Percentiles rank a stretch among this genome's conserved stretches.
phyloP scores from a whole-genome alignment of 2,329 filamentous ascomycete genomes.

The Stemphylium vesicarium region DNA sequence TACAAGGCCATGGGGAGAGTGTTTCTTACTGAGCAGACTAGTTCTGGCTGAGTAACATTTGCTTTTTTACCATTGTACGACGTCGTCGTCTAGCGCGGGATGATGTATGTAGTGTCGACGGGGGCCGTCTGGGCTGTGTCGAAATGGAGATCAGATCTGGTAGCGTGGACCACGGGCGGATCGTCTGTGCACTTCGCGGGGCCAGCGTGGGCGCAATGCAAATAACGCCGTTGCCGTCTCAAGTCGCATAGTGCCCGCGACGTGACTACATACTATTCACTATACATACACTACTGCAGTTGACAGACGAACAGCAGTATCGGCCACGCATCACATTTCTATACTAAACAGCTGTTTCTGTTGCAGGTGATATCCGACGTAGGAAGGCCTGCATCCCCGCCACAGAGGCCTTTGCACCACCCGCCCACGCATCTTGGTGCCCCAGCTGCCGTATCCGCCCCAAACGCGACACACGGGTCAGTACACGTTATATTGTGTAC shows the following conservation, averaged over 20 bases:
- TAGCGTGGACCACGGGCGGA: slow-evolving; percentile 17
- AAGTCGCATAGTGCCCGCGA: slow-evolving; percentile 16
- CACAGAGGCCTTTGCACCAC: slow-evolving; percentile 21
- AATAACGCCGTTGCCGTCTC: slow-evolving; percentile 24
- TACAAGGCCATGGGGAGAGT: background rate
- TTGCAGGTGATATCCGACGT: slow-evolving; percentile 19
- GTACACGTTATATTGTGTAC: slow-evolving; percentile 12
- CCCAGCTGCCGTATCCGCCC: slow-evolving; percentile 11
- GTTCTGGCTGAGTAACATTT: background rate
- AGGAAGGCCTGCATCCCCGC: slow-evolving; percentile 16
- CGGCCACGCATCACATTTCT: slow-evolving; percentile 9
- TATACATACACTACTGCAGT: slow-evolving; percentile 7
- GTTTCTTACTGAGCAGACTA: background rate
- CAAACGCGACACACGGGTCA: slow-evolving; percentile 9
- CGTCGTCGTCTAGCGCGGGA: background rate
- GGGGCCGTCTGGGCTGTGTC: slow-evolving; percentile 5
- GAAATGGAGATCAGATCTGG: slow-evolving; percentile 15
- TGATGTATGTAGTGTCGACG: slow-evolving; percentile 4
- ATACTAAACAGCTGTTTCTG: slow-evolving; percentile 4
- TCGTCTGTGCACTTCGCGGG: slow-evolving; percentile 28
- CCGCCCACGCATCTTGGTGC: slow-evolving; percentile 14
- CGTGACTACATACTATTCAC: slow-evolving; percentile 10
- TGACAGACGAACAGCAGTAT: background rate
- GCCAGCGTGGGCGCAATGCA: slow-evolving; percentile 25
- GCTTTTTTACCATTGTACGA: slow-evolving; percentile 7